Percentiles rank a stretch among this genome's conserved stretches.
Conservation (phyloP, 371 early-diverging fungal genomes). For the Mucor piriformis region DNA sequence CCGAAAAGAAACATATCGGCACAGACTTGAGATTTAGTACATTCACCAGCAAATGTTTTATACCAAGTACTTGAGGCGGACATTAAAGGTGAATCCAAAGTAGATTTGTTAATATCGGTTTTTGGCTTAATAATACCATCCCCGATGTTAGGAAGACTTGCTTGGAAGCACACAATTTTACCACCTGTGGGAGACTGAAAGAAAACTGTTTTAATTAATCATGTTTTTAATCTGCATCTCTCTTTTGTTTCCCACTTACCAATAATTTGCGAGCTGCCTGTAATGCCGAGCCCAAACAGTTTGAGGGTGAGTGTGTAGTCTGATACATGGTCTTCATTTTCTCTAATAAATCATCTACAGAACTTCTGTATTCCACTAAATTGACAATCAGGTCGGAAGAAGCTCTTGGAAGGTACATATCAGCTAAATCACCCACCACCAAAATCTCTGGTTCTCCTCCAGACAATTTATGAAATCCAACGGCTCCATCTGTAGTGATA, state of each 20-base stretch:
- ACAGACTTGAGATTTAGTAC: constrained; percentile 77
- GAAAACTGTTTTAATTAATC: background rate
- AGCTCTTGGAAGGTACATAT: constrained; percentile 71
- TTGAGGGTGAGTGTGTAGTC: constrained; percentile 51
- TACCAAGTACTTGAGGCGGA: constrained; percentile 74
- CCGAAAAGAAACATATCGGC: constrained; percentile 87
- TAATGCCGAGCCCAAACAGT: constrained; percentile 76
- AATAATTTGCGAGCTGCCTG: constrained; percentile 76
- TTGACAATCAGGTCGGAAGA: constrained; percentile 81
- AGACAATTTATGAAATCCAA: constrained; percentile 79
- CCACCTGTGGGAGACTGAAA: constrained; percentile 76
- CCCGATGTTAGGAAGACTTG: constrained; percentile 66
- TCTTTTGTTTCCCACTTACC: constrained; percentile 36
- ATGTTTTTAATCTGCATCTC: background rate
- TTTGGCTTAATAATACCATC: constrained; percentile 70
- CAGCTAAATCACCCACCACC: constrained; percentile 77
- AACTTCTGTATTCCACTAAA: constrained; percentile 63
- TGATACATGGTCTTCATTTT: constrained; percentile 69
- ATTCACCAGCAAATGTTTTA: constrained; percentile 80
- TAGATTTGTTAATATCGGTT: constrained; percentile 61
- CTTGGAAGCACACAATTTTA: constrained; percentile 76
- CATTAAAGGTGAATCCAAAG: constrained; percentile 51
- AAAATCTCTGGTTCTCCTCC: constrained; percentile 81
- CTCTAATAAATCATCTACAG: constrained; percentile 63
- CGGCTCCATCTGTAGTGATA: constrained; percentile 73